These are phyloP conservation scores for Helotiales sp. DNA, from an alignment of 2,329 filamentous ascomycete genomes.

Conservation along the genomic window DNA sequence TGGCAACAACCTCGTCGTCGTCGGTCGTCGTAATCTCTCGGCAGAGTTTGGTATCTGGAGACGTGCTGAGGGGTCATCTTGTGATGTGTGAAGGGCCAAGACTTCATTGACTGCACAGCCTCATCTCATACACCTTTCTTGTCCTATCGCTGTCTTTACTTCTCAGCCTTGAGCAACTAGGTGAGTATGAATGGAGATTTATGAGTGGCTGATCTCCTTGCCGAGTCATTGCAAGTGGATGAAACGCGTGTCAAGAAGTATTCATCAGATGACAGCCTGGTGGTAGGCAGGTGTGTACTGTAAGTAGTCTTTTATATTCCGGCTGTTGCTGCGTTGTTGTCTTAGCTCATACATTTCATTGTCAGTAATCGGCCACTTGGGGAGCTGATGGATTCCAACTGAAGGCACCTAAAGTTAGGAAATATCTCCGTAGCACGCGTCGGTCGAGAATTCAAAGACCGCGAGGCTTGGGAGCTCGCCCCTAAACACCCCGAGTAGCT, in stretches of 20 bases:
- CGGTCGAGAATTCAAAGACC: too few relatives aligned
- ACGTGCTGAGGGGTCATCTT: background rate
- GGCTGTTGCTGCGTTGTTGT: background rate
- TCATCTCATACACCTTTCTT: background rate
- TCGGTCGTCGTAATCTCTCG: constrained; percentile 9
- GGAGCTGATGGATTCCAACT: too few relatives aligned
- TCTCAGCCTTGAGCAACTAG: constrained; percentile 1
- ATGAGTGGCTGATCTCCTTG: constrained; percentile 7
- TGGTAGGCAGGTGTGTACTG: background rate
- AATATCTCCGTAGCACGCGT: too few relatives aligned
- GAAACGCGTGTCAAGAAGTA: constrained; percentile 12
- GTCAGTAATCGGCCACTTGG: too few relatives aligned
- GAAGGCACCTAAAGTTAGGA: too few relatives aligned
- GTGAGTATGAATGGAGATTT: background rate
- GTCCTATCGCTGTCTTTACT: constrained; percentile 7
- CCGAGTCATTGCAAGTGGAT: constrained; percentile 8
- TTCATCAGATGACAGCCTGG: constrained; percentile 3
- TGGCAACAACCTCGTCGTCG: background rate
- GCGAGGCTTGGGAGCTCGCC: too few relatives aligned
- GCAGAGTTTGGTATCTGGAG: background rate
- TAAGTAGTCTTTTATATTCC: too few relatives aligned
- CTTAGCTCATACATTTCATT: too few relatives aligned
- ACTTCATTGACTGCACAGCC: constrained; percentile 10
- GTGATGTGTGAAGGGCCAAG: background rate
- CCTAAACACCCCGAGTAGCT: too few relatives aligned